Base-by-base conservation (phyloP, 805 yeast genomes). In the Wickerhamomyces sydowiorum region DNA sequence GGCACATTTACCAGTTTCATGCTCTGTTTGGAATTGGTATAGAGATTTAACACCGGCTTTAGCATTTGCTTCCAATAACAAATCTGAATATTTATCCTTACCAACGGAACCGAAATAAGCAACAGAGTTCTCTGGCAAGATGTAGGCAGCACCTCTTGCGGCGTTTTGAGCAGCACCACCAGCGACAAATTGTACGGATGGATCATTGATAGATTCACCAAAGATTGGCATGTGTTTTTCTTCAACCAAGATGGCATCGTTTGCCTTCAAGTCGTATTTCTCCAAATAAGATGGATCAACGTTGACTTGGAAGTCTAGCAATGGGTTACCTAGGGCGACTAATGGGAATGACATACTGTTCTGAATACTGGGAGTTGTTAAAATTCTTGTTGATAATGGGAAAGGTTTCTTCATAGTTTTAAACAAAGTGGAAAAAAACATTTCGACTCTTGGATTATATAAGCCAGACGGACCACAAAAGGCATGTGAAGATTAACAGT, bases 161-260 rank as follows among this genome's bases (percentile, higher is more conserved):
- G 98, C 80, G 74, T 93, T 93, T 72, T 93, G 99, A 47, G 97
- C 99, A 57, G 99, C 99, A 64, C 99, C 99, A 55, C 99, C 99
- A 48, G 99, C 99, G 53, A 91, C 78, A 47, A 80, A 67, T 56
- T 79, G 76, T 48, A 87, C 80, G 45, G 73, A 76, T 29, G 74
- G 70, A 61, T 69, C 69, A 29, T 71, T 64, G 42, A 88, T 68
- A 52, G 86, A 76, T 65, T 93, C 98, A 45, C 77, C 82, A 66
- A 73, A 93, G 61, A 93, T 86, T 42, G 91, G 86, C 79, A 80
- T 67, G 70, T 88, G 96, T 64, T 82, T 75, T 50, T 80, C 89
- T 54, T 86, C 95, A 34, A 67, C 72, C 50, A 93, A 78, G 56
- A 93, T 89, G 52, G 99, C 98, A 66, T 91, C 98, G 64, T 93